A percentile compares a stretch with the other conserved stretches of the same genome.
Conservation (phyloP, 768 basidiomycete species). For the Leccinellum albellum region DNA sequence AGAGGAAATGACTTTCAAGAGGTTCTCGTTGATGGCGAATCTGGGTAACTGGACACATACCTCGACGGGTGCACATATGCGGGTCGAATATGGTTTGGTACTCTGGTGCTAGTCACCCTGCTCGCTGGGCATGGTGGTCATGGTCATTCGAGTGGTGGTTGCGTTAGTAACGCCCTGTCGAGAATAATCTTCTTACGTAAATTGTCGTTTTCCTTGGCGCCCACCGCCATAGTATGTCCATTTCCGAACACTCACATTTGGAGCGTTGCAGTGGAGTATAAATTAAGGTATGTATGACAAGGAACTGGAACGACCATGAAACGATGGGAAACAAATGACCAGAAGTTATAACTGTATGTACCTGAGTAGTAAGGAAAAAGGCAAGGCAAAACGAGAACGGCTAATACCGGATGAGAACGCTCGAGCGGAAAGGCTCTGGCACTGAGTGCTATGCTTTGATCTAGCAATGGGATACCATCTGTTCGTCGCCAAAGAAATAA, state of each 20-base stretch:
- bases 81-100: constrained; percentile 53
- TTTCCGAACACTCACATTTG: too few relatives aligned
- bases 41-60: constrained; percentile 69
- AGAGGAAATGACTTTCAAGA: constrained; percentile 68
- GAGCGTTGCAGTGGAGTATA: too few relatives aligned
- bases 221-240: too few relatives aligned
- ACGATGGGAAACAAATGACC: too few relatives aligned
- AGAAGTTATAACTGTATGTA: too few relatives aligned
- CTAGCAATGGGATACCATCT: constrained; percentile 32
- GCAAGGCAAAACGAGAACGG: too few relatives aligned
- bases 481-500: not conserved
- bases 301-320: too few relatives aligned
- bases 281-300: too few relatives aligned
- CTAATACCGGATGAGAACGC: too few relatives aligned
- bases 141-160: not conserved
- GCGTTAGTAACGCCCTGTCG: too few relatives aligned
- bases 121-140: not conserved
- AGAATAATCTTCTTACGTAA: not conserved
- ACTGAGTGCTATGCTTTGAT: constrained; percentile 54
- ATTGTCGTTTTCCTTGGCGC: not conserved
- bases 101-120: constrained; percentile 8
- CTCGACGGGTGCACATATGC: constrained; percentile 59
- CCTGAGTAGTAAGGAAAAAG: too few relatives aligned
- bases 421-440: constrained; percentile 66
- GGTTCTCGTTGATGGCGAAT: constrained; percentile 45